These are phyloP conservation scores for Aspergillus sp. DNA, from an alignment of 2,329 filamentous ascomycete species.

Conservation along the genomic window DNA sequence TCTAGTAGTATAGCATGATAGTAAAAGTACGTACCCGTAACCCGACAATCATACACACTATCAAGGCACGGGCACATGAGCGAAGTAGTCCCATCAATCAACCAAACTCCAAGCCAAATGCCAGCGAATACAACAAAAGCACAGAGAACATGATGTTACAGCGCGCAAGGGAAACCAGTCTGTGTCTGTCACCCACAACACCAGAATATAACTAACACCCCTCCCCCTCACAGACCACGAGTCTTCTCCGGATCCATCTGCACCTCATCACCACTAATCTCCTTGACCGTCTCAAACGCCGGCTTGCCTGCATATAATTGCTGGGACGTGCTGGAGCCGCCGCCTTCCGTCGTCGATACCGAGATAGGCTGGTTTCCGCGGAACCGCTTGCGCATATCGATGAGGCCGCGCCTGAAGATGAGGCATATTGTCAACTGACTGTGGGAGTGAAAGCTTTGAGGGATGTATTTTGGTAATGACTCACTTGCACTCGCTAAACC, in stretches of 20 bases:
- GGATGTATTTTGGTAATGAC: conserved; percentile 18
- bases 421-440: background rate
- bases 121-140: background rate
- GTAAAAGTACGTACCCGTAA: background rate
- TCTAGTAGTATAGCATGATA: background rate
- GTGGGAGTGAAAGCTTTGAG: too few species aligned
- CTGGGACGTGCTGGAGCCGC: conserved; percentile 50
- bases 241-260: conserved; percentile 52
- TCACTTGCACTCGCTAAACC: conserved; percentile 86
- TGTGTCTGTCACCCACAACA: background rate
- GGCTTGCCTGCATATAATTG: conserved; percentile 79
- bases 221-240: conserved; percentile 41
- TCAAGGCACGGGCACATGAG: background rate
- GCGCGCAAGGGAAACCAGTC: background rate
- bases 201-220: background rate
- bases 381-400: conserved; percentile 99
- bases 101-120: conserved; percentile 6
- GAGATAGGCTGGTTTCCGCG: conserved; percentile 86
- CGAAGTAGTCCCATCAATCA: background rate
- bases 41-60: background rate
- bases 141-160: background rate
- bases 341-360: conserved; percentile 64
- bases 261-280: conserved; percentile 68
- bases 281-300: conserved; percentile 67
- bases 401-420: conserved; percentile 68